Evolutionary conservation across 2,329 filamentous ascomycete species (phyloP).

Genomic region (Pseudogymnoascus sp.): DNA sequence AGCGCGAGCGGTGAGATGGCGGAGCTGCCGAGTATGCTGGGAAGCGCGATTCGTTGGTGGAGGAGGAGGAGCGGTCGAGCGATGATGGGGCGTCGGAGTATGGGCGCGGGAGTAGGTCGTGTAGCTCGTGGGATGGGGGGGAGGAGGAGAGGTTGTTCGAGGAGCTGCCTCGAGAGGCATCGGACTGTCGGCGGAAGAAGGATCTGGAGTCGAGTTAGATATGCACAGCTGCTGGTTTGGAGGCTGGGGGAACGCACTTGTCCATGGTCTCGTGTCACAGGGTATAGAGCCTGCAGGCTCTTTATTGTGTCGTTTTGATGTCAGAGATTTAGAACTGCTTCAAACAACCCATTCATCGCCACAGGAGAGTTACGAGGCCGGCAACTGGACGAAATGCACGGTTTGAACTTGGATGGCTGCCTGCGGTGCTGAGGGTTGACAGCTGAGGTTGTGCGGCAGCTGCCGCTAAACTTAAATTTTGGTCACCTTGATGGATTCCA

Average conservation of each 20-base stretch:
- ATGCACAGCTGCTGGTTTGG: background rate
- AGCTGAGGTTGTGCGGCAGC: constrained; percentile 7
- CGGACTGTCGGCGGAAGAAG: background rate
- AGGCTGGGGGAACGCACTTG: background rate
- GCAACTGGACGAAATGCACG: background rate
- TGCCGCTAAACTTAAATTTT: constrained; percentile 5
- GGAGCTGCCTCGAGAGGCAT: background rate
- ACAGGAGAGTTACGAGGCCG: background rate
- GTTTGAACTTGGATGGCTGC: background rate
- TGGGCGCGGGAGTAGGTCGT: background rate
- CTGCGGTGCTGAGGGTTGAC: background rate
- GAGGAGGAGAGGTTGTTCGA: background rate
- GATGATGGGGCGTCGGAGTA: background rate
- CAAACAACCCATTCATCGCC: background rate
- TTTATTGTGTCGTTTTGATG: background rate
- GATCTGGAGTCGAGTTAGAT: background rate
- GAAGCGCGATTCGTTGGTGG: background rate
- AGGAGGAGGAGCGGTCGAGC: background rate
- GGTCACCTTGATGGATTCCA: constrained; percentile 3
- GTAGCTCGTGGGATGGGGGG: background rate
- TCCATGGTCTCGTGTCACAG: background rate
- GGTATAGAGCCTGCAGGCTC: background rate
- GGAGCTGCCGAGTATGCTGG: background rate
- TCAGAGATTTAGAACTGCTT: background rate
- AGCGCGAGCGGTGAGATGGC: background rate